phyloP scores from a whole-genome alignment of 129 eudicot genomes.

The Dittrichia graveolens region DNA sequence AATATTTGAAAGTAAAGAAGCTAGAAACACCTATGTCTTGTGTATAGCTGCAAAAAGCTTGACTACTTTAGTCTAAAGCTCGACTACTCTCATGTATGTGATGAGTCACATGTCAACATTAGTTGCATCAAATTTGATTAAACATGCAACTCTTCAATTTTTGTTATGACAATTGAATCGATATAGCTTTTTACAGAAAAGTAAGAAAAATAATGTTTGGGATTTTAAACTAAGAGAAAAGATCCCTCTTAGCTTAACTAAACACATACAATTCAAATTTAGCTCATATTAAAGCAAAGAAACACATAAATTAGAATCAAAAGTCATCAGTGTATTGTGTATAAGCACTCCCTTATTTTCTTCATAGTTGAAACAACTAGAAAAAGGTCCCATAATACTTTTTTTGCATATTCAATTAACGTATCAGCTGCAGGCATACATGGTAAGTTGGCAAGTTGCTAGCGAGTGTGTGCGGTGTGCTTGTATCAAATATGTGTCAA shows the following conservation, averaged over 20 bases:
- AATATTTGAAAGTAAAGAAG: neutral
- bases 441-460: neutral
- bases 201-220: neutral
- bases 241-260: neutral
- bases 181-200: neutral
- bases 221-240: neutral
- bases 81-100: no score
- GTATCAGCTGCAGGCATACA: neutral
- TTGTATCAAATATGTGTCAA: neutral
- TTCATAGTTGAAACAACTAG: no score
- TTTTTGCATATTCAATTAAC: neutral
- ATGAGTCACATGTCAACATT: no score
- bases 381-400: neutral
- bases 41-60: neutral
- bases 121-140: no score
- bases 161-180: slow-evolving; percentile 4
- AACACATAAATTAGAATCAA: neutral
- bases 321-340: no score
- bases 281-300: neutral
- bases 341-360: no score
- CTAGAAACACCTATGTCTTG: neutral
- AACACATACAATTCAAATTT: neutral
- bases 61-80: no score
- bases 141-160: no score
- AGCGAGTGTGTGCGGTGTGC: slow-evolving; percentile 8